Percentiles rank a stretch among this genome's conserved stretches.
These are phyloP conservation scores for Calendula officinalis DNA, from an alignment of 129 eudicot genomes.

Conservation along the genomic window DNA sequence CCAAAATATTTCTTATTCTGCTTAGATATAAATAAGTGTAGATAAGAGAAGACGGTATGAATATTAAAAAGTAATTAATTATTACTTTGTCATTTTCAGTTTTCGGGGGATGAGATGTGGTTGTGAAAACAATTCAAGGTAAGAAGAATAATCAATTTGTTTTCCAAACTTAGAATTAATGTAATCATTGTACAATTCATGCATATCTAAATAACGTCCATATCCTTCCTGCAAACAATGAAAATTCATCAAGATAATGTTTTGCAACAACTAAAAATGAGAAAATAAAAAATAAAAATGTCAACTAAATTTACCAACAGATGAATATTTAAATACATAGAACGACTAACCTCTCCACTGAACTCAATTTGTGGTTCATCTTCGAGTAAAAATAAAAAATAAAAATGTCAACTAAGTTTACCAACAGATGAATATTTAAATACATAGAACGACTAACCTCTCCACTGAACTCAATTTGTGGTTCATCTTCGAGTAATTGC, in stretches of 20 bases:
- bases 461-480: constrained; percentile 86
- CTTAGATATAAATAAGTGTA: not conserved
- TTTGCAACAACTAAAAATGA: not conserved
- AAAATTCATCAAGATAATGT: not conserved
- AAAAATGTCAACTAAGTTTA: not conserved
- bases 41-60: not conserved
- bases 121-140: constrained; percentile 73
- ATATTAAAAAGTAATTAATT: not conserved
- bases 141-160: constrained; percentile 67
- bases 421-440: not conserved
- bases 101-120: constrained; percentile 69
- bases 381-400: constrained; percentile 41
- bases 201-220: constrained; percentile 94
- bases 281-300: not conserved
- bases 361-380: constrained; percentile 92
- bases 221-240: constrained; percentile 66
- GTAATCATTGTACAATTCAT: constrained; percentile 75
- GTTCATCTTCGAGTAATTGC: constrained; percentile 83
- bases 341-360: constrained; percentile 80
- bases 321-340: not conserved
- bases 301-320: too few species aligned
- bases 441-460: constrained; percentile 50
- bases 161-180: constrained; percentile 86
- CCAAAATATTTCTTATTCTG: not conserved
- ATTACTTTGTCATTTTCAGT: constrained; percentile 69